phyloP scores from a whole-genome alignment of 2,329 filamentous ascomycete genomes.

The Calycina herbarum region DNA sequence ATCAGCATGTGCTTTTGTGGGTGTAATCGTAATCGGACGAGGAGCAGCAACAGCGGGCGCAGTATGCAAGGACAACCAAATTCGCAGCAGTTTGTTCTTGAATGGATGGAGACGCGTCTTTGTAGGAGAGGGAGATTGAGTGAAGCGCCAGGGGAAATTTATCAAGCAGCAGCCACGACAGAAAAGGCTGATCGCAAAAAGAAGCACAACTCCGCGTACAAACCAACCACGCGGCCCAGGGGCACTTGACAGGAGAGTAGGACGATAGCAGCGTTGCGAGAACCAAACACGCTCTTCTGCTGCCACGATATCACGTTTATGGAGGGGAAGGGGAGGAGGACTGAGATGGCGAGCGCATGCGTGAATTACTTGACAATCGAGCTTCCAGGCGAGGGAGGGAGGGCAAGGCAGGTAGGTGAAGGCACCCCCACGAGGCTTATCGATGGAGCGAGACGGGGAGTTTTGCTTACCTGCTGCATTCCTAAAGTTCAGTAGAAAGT shows the following conservation, averaged over 20 bases:
- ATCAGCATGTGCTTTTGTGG: slow-evolving; percentile 26
- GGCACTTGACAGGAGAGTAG: slow-evolving; percentile 10
- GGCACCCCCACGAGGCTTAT: slow-evolving; percentile 26
- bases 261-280: slow-evolving; percentile 10
- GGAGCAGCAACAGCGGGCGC: neutral
- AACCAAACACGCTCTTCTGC: slow-evolving; percentile 5
- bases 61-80: slow-evolving; percentile 3
- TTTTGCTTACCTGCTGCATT: slow-evolving; percentile 38
- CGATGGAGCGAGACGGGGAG: slow-evolving; percentile 13
- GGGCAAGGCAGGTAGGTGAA: neutral
- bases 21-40: neutral
- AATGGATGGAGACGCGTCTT: neutral
- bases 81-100: neutral
- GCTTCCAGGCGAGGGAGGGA: neutral
- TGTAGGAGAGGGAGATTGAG: neutral
- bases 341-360: slow-evolving; percentile 6
- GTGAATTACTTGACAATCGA: slow-evolving; percentile 13
- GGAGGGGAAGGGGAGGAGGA: neutral
- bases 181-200: slow-evolving; percentile 4
- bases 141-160: neutral
- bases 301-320: slow-evolving; percentile 13
- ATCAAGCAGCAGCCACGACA: neutral
- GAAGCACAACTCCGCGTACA: slow-evolving; percentile 1
- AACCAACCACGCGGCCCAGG: neutral
- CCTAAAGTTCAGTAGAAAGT: slow-evolving; percentile 26